phyloP scores from a whole-genome alignment of 108 stramenopile species.

The Nannochloropsis gaditana region DNA sequence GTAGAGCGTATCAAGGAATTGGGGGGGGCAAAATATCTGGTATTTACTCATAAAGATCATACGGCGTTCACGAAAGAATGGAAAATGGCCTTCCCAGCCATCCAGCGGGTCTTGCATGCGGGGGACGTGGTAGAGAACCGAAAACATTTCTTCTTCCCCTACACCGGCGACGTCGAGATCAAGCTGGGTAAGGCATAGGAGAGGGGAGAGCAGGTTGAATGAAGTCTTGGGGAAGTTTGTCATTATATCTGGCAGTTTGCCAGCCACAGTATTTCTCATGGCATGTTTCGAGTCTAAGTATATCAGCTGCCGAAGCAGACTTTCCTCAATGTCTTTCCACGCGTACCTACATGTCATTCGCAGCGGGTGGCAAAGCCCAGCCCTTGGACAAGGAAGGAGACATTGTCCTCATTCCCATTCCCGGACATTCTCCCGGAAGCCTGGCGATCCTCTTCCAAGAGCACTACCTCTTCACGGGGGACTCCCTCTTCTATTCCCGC shows the following conservation, averaged over 20 bases:
- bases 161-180: background rate
- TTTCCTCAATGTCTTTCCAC: background rate
- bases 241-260: too few relatives aligned
- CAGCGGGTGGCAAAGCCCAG: background rate
- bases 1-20: background rate
- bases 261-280: too few relatives aligned
- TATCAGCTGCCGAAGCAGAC: too few relatives aligned
- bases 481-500: background rate
- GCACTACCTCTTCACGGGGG: background rate
- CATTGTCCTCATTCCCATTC: background rate
- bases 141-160: background rate
- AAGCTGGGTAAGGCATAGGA: background rate
- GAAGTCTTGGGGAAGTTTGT: background rate
- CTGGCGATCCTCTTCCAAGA: background rate
- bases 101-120: conserved; percentile 17
- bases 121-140: background rate
- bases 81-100: background rate
- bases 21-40: background rate
- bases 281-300: too few relatives aligned
- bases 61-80: background rate
- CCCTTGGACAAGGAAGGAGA: conserved; percentile 2
- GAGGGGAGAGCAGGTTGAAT: background rate
- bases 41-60: background rate
- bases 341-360: background rate
- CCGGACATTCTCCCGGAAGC: background rate